These are phyloP conservation scores for Tilletia caries DNA, from an alignment of 1,284 basidiomycete genomes.

Conservation along the genomic window DNA sequence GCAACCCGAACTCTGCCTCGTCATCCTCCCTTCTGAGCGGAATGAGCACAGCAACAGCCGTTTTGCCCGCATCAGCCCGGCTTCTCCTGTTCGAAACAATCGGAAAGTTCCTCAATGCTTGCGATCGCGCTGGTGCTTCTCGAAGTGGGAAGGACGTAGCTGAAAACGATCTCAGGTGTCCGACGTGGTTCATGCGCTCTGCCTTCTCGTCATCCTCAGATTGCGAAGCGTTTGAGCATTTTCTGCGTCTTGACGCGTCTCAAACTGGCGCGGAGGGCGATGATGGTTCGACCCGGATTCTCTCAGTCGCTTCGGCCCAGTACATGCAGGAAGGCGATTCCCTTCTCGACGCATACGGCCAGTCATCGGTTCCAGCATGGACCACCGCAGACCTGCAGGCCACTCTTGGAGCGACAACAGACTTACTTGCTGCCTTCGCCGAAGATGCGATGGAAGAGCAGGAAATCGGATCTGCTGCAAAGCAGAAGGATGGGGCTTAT, in stretches of 20 bases:
- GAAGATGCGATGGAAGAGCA: neutral
- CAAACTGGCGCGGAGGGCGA: neutral
- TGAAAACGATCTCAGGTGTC: constrained; percentile 17
- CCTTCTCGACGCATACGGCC: constrained; percentile 23
- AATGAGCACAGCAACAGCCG: constrained; percentile 10
- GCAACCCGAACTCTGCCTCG: constrained; percentile 18
- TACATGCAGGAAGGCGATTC: neutral
- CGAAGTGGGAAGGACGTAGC: neutral
- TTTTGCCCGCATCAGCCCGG: constrained; percentile 5
- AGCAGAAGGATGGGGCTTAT: neutral
- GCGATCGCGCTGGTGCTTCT: neutral
- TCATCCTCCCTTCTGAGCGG: constrained; percentile 20
- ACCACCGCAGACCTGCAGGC: constrained; percentile 15
- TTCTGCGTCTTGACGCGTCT: constrained; percentile 20
- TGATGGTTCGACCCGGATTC: neutral
- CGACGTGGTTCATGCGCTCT: constrained; percentile 44
- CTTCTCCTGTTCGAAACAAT: constrained; percentile 12
- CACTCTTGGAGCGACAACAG: neutral
- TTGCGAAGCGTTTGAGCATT: constrained; percentile 33
- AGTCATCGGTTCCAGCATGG: constrained; percentile 14
- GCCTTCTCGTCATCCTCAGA: constrained; percentile 34
- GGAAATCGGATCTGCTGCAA: too few relatives aligned
- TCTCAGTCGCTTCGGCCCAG: neutral
- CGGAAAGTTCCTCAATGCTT: constrained; percentile 10
- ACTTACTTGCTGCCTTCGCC: neutral